Percentiles rank a stretch among this genome's conserved stretches.
Conservation (phyloP, 2,329 filamentous ascomycete species). For the Ophiobolus disseminans region DNA sequence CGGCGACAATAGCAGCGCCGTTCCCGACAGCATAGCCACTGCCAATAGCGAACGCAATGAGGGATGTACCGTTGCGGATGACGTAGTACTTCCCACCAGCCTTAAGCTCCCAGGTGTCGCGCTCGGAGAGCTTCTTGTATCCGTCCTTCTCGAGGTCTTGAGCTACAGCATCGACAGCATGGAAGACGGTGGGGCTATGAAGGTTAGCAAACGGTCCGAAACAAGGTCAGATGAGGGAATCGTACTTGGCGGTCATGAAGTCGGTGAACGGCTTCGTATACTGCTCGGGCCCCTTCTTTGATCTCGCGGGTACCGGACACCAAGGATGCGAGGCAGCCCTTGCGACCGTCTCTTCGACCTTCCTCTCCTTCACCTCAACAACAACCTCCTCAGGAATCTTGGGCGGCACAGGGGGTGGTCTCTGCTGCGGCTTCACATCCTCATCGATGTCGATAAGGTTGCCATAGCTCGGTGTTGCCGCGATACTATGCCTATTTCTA, state of each 20-base stretch:
- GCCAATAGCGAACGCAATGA: slow-evolving; percentile 87
- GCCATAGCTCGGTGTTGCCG: slow-evolving; percentile 34
- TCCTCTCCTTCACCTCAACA: slow-evolving; percentile 6
- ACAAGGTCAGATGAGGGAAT: too few relatives aligned
- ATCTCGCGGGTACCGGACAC: slow-evolving; percentile 21
- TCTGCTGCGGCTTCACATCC: slow-evolving; percentile 37
- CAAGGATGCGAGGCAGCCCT: slow-evolving; percentile 25
- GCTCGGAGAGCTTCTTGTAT: slow-evolving; percentile 79
- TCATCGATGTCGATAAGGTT: slow-evolving; percentile 45
- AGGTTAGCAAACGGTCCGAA: too few relatives aligned
- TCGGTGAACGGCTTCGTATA: slow-evolving; percentile 86
- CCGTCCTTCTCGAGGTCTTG: slow-evolving; percentile 73
- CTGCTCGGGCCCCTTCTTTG: slow-evolving; percentile 40
- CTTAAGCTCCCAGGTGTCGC: slow-evolving; percentile 81
- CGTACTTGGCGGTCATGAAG: slow-evolving; percentile 88
- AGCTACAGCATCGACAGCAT: slow-evolving; percentile 82
- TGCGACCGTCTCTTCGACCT: slow-evolving; percentile 4
- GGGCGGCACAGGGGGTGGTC: slow-evolving; percentile 47
- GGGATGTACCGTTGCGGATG: slow-evolving; percentile 81
- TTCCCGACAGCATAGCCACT: slow-evolving; percentile 82
- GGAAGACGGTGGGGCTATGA: slow-evolving; percentile 93
- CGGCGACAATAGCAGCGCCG: slow-evolving; percentile 85
- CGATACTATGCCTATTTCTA: slow-evolving; percentile 39
- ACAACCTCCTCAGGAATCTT: slow-evolving; percentile 41
- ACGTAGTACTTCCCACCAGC: slow-evolving; percentile 88